Base-by-base conservation (phyloP, 1,139 yeast species). In the Lodderomyces theae region DNA sequence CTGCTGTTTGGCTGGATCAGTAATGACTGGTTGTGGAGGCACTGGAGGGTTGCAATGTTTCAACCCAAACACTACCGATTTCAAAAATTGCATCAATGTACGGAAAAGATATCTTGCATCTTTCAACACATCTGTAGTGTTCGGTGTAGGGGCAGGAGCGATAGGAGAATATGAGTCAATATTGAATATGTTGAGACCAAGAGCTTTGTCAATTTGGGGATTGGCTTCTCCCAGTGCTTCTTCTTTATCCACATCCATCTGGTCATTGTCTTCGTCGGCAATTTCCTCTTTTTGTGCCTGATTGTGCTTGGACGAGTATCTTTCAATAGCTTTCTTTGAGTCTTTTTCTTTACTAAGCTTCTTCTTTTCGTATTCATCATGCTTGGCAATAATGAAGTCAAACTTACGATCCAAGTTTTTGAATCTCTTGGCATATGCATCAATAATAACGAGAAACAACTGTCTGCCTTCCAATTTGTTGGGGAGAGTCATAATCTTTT, bases 31-130 rank as follows among this genome's bases (percentile, higher is more conserved):
- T 45, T 70, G 76, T 7, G 75, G 73, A 4, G 82, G 82, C 0
- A 92, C 86, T 2, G 94, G 86, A 1, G 97, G 96, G 55, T 90
- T 92, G 58, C 96, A 89, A 43, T 82, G 82, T 57, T 89, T 89
- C 51, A 94, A 71, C 1, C 96, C 96, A 61, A 85, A 88, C 52
- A 92, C 84, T 35, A 90, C 87, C 0, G 97, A 87, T 56, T 92
- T 89, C 54, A 92, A 68, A 55, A 92, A 94, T 5, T 92, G 85
- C 84, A 94, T 80, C 42, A 94, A 69, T 7, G 96, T 89, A 51
- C 94, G 80, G 74, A 89, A 89, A 30, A 92, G 67, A 53, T 86
- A 87, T 40, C 94, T 77, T 1, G 96, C 95, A 58, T 90, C 97
- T 52, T 87, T 87, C 41, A 87, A 70, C 21, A 89, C 85, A 51